A percentile compares a stretch with the other conserved stretches of the same genome.
phyloP scores from a whole-genome alignment of 306 rosid genomes.

The Argentina anserina region DNA sequence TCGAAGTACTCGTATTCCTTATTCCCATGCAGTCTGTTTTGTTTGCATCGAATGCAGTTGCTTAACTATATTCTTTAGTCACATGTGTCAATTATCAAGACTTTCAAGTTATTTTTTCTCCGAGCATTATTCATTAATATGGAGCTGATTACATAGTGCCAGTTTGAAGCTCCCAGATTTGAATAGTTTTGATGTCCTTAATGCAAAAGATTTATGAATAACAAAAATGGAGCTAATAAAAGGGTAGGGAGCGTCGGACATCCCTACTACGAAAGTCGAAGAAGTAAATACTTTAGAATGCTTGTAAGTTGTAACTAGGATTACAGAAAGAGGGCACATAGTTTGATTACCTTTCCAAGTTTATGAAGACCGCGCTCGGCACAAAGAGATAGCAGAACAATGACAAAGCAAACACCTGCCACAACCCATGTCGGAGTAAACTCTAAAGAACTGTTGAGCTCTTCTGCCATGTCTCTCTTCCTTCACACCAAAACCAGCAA shows the following conservation, averaged over 20 bases:
- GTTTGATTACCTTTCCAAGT: constrained; percentile 61
- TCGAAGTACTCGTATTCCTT: neutral
- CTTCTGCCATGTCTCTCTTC: constrained; percentile 28
- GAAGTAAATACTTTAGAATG: neutral
- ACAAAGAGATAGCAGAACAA: constrained; percentile 64
- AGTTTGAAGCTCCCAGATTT: neutral
- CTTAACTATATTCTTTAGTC: neutral
- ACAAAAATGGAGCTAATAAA: neutral
- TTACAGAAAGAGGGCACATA: neutral
- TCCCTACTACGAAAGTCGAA: neutral
- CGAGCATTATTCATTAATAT: neutral
- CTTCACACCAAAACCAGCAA: neutral
- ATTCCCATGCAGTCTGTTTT: too few species aligned
- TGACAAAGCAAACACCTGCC: constrained; percentile 69
- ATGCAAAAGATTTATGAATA: neutral
- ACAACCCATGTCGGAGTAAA: constrained; percentile 90
- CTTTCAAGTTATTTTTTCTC: neutral
- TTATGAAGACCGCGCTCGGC: constrained; percentile 71
- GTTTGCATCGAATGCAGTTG: neutral
- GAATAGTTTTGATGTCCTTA: neutral
- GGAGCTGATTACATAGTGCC: neutral
- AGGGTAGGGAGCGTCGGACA: neutral
- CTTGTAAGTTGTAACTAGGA: constrained; percentile 10
- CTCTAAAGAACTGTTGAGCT: constrained; percentile 56
- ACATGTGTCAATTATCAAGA: neutral